These are phyloP conservation scores for Diaporthe caulivora DNA, from an alignment of 2,329 filamentous ascomycete genomes.

Conservation along the genomic window DNA sequence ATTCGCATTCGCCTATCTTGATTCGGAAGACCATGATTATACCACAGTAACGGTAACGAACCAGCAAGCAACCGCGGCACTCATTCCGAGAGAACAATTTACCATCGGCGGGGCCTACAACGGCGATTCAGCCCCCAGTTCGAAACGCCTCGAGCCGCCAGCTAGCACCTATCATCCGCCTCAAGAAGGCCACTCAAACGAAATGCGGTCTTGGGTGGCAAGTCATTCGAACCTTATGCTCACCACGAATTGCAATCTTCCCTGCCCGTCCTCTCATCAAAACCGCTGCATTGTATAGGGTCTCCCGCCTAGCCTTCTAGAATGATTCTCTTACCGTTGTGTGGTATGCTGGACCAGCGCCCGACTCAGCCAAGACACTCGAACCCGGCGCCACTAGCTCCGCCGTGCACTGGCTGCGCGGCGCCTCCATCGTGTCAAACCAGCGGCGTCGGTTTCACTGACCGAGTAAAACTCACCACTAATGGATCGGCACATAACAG, in stretches of 20 bases:
- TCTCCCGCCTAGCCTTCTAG: conserved; percentile 15
- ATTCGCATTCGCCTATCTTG: conserved; percentile 30
- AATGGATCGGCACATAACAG: conserved; percentile 6
- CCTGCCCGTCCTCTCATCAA: neutral
- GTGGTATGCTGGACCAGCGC: neutral
- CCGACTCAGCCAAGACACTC: conserved; percentile 9
- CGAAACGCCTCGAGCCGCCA: conserved; percentile 21
- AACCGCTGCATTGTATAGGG: conserved; percentile 4
- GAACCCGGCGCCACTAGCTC: conserved; percentile 11
- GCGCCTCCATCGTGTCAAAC: conserved; percentile 13
- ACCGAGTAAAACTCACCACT: conserved; percentile 5
- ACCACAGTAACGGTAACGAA: conserved; percentile 1
- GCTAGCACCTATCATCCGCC: conserved; percentile 4
- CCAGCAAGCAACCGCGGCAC: neutral
- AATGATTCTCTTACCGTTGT: neutral
- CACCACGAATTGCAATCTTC: conserved; percentile 12
- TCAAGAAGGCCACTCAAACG: conserved; percentile 13
- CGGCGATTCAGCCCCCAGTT: conserved; percentile 13
- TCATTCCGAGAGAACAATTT: conserved; percentile 26
- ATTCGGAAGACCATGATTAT: conserved; percentile 17
- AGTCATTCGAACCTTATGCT: conserved; percentile 38
- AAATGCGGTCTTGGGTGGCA: conserved; percentile 22
- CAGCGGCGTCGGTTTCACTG: neutral
- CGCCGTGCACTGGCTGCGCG: neutral
- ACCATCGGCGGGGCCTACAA: neutral